Base-by-base conservation (phyloP, 2,329 filamentous ascomycete genomes). In the Dothideomycetidae sp. region DNA sequence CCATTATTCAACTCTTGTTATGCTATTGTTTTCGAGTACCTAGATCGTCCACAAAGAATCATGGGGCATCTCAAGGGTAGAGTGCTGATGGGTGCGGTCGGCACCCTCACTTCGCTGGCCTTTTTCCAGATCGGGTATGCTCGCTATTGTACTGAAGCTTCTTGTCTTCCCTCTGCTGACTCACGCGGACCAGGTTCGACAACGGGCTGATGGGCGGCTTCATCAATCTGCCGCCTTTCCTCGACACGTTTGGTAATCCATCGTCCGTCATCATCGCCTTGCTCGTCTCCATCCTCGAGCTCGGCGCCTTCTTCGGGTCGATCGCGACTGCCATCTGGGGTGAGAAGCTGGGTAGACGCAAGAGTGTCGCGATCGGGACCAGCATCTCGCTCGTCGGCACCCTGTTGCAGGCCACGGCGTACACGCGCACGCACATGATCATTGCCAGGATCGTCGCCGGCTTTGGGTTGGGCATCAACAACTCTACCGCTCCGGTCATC, bases 41-140 rank as follows among this genome's bases (percentile, higher is more conserved):
- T n/a, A n/a, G n/a, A n/a, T n/a, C n/a, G n/a, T n/a, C n/a, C n/a
- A n/a, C n/a, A n/a, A n/a, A 37, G 19, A 21, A 31, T 13, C 14
- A 50, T 48, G 45, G 16, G 42, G 9, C 41, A 42, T 21, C 48
- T 55, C 36, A 50, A 53, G 42, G 62, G 62, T 23, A 56, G 53
- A 21, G 46, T 53, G 10, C 56, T 68, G 14, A 51, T 67, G 14
- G 45, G 56, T 14, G 55, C 61, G 12, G 62, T 67, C 39, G 64
- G 60, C 14, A 48, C 56, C 5, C 47, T 67, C 43, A 64, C 63
- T 0, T 66, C 60, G 18, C 43, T 67, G 28, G 61, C 64, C 0
- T 68, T 68, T 41, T 54, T 67, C 46, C 53, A 67, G 23, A 66
- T 68, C 29, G 64, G 64, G 13, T 66, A 56, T 42, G 62, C 64